A percentile compares a stretch with the other conserved stretches of the same genome.
These are phyloP conservation scores for Populus ilicifolia DNA, from an alignment of 345 rosid genomes.

Conservation along the genomic window DNA sequence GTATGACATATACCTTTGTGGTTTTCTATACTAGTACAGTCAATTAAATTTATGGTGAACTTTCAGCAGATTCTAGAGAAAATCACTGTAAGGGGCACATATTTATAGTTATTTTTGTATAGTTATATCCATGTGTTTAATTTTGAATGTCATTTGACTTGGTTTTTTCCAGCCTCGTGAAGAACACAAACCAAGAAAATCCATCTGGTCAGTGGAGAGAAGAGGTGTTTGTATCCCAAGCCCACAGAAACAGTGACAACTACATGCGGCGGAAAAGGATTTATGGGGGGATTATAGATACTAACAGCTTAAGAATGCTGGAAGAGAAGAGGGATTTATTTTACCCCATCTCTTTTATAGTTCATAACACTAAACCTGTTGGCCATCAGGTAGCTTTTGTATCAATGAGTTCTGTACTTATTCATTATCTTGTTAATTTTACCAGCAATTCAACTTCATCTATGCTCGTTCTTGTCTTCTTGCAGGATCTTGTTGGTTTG, in stretches of 20 bases:
- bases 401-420: not conserved
- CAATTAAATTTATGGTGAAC: not conserved
- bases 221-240: constrained; percentile 40
- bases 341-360: constrained; percentile 78
- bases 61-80: not conserved
- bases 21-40: not conserved
- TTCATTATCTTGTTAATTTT: not conserved
- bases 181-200: constrained; percentile 31
- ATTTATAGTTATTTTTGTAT: not conserved
- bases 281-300: constrained; percentile 57
- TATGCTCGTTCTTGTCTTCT: not conserved
- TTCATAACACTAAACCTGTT: constrained; percentile 95
- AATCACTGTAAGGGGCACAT: not conserved
- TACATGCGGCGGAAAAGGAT: constrained; percentile 47
- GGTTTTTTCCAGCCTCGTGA: constrained; percentile 29
- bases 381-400: constrained; percentile 76
- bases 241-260: constrained; percentile 45
- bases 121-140: not conserved
- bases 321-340: constrained; percentile 84
- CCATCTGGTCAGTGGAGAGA: constrained; percentile 41
- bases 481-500: constrained; percentile 98
- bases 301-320: constrained; percentile 68
- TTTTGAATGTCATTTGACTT: constrained; percentile 13
- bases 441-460: not conserved
- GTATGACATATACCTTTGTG: not conserved